Conservation (phyloP, 2,329 filamentous ascomycete genomes). For the Xylariaceae sp. region DNA sequence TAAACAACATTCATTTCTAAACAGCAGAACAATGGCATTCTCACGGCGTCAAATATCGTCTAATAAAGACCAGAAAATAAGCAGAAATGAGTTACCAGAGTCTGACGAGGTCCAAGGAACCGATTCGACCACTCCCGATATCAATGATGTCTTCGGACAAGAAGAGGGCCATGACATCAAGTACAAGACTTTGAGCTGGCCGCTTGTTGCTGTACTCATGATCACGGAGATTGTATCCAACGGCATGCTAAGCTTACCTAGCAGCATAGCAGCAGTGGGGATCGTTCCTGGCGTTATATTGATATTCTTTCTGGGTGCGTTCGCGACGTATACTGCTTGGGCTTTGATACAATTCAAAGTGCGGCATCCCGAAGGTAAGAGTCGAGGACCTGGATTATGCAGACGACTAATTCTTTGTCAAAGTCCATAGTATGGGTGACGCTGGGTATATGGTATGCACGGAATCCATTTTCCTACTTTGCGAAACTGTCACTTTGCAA, state of each 20-base stretch:
- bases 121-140: too few relatives aligned
- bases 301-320: constrained; percentile 48
- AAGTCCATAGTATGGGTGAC: constrained; percentile 57
- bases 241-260: constrained; percentile 53
- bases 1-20: too few relatives aligned
- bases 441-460: constrained; percentile 42
- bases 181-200: constrained; percentile 54
- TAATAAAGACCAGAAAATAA: too few relatives aligned
- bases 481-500: too few relatives aligned
- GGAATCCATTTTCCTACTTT: too few relatives aligned
- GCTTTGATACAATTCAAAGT: constrained; percentile 52
- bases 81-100: too few relatives aligned
- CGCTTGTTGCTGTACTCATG: constrained; percentile 51
- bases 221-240: constrained; percentile 55
- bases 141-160: constrained; percentile 41
- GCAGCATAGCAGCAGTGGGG: constrained; percentile 49
- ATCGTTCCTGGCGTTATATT: constrained; percentile 51
- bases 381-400: constrained; percentile 19
- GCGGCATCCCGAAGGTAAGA: constrained; percentile 47
- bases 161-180: constrained; percentile 40
- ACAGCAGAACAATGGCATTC: too few relatives aligned
- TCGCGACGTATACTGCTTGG: constrained; percentile 50
- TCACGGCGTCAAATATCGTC: too few relatives aligned
- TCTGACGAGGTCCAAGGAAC: too few relatives aligned
- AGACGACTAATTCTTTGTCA: constrained; percentile 7